Base-by-base conservation (phyloP, 176 grass and related monocot genomes). In the Eragrostis nindensis region DNA sequence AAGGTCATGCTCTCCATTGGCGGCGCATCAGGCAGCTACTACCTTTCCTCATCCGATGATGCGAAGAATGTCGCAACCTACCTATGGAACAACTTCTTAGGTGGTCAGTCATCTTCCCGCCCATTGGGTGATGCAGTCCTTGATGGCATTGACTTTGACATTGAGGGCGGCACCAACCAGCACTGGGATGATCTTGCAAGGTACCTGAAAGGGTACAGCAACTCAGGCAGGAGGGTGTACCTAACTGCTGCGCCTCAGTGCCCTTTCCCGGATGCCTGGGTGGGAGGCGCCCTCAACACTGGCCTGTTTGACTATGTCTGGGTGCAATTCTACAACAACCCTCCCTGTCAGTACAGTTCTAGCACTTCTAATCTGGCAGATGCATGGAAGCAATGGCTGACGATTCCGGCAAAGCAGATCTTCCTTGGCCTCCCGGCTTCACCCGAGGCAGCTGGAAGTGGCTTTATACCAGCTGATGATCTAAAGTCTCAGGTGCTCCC, bases 1-100 rank as follows among this genome's bases (percentile, higher is more conserved):
- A 93, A 93, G 77, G 84, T 87, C 39, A 70, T 93, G 77, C 87
- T 93, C 74, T 93, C 91, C 19, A 87, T 90, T 10, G 84, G 91
- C 0, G 87, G 91, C 0, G 81, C 39, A 1, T 21, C 80, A 1
- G 80, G 80, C 8, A 45, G 80, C 63, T 90, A 90, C 84, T 84
- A 79, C 61, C 76, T 87, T 29, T 47, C 70, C 13, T 87, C 89
- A 0, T 62, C 84, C 0, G 63, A 64, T 2, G 89, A 87, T 4
- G 84, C 89, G 26, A 80, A 70, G 69, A 10, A 80, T 10, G 84
- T 87, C 0, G 84, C 84, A 0, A 70, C 43, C 2, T 84, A 76
- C 80, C 56, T 87, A 52, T 90, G 84, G 89, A 86, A 86, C 67
- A 86, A 83, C 30, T 90, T 80, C 80, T 3, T 87, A 13, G n/a